Base-by-base conservation (phyloP, 441 rosid genomes). In the Jatropha multifida region DNA sequence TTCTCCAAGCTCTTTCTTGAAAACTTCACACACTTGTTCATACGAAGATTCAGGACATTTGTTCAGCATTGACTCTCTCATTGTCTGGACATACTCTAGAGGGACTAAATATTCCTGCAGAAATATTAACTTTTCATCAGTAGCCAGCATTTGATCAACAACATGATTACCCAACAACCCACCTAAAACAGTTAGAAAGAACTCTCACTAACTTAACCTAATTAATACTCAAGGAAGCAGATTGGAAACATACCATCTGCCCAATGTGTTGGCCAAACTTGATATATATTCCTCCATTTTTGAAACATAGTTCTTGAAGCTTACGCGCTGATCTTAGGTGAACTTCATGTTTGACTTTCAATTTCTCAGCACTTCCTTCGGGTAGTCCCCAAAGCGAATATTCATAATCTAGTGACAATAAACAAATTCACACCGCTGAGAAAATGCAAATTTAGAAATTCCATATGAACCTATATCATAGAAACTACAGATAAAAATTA, bases 211-310 rank as follows among this genome's bases (percentile, higher is more conserved):
- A 55, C 46, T 42, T 51, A 69, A 37, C 9, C 23, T 26, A 65
- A 14, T 27, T 65, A 54, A 71, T 23, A 65, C 60, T 40, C 42
- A 73, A 56, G 49, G 26, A 69, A 69, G 62, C 52, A 74, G 65
- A 68, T 18, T 18, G 74, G 66, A 59, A 61, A 68, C 82, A 79
- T 87, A 96, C 98, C 88, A 91, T 80, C 83, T 96, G 96, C 32
- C 97, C 98, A 18, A 94, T 81, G 80, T 92, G 96, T 83, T 96
- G 97, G 38, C 99, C 97, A 20, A 94, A 95, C 87, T 96, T 94
- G 77, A 94, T 92, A 83, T 94, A 92, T 68, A 96, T 87, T 71
- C 98, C 99, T 78, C 97, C 98, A 81, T 96, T 94, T 80, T 71
- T 89, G 79, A 94, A 96, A 84, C 97, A 96, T 7, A 94, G 85